phyloP scores from a whole-genome alignment of 1,284 basidiomycete species.

The Wallemia hederae region DNA sequence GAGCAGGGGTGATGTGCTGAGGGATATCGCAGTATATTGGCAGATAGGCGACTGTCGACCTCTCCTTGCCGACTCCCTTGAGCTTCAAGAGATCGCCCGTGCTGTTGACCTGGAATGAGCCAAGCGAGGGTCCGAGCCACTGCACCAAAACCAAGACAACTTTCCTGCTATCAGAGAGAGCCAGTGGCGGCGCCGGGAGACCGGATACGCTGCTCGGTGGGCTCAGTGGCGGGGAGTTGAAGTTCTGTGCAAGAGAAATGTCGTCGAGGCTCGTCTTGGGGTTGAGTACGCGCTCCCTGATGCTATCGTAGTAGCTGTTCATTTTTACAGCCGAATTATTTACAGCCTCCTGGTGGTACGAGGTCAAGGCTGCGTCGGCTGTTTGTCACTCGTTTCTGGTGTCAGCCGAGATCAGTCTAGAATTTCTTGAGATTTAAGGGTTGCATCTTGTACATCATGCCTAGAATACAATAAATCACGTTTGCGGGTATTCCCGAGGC shows the following conservation, averaged over 20 bases:
- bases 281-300: not conserved
- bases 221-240: not conserved
- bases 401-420: not conserved
- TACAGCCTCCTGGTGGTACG: not conserved
- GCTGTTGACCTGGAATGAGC: not conserved
- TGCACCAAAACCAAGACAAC: not conserved
- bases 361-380: not conserved
- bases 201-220: not conserved
- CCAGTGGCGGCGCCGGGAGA: not conserved
- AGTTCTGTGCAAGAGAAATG: not conserved
- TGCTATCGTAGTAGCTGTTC: not conserved
- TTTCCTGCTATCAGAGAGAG: not conserved
- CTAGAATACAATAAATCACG: not conserved
- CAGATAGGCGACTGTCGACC: not conserved
- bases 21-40: constrained; percentile 1
- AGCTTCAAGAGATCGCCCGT: not conserved
- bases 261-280: not conserved
- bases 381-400: not conserved
- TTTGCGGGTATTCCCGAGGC: not conserved
- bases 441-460: not conserved
- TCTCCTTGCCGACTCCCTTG: not conserved
- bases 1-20: not conserved
- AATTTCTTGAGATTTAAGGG: not conserved
- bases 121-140: not conserved
- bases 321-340: not conserved